These are phyloP conservation scores for Lasiodiplodia theobromae DNA, from an alignment of 2,329 filamentous ascomycete genomes.

Conservation along the genomic window DNA sequence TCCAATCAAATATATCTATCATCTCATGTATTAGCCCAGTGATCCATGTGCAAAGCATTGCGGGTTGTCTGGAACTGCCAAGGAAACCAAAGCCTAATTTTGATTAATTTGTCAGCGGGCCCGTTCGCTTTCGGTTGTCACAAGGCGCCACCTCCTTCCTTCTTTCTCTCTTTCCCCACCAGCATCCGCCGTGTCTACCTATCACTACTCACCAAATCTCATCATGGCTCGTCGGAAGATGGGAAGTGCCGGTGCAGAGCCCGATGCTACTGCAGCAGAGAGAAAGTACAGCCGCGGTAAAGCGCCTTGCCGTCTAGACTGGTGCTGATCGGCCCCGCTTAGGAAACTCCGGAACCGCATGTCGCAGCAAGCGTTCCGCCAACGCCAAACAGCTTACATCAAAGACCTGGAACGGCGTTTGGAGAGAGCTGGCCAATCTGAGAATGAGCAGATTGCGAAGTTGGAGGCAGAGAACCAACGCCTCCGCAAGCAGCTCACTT, in stretches of 20 bases:
- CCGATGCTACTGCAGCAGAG: background rate
- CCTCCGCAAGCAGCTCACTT: conserved; percentile 1
- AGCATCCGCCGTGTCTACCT: too few relatives aligned
- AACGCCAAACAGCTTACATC: conserved; percentile 6
- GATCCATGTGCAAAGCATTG: too few relatives aligned
- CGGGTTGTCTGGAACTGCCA: too few relatives aligned
- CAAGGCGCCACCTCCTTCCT: background rate
- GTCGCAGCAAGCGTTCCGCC: conserved; percentile 5
- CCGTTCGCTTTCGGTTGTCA: background rate
- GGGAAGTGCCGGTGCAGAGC: background rate
- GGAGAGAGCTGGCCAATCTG: background rate
- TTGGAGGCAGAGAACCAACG: background rate
- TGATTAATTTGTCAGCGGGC: background rate
- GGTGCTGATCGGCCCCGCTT: background rate
- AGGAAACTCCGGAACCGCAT: conserved; percentile 6
- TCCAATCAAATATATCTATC: too few relatives aligned
- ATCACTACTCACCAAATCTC: background rate
- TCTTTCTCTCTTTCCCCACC: background rate
- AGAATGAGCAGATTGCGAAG: background rate
- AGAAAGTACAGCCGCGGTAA: background rate
- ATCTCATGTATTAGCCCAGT: too few relatives aligned
- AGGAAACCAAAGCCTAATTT: background rate
- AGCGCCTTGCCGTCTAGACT: too few relatives aligned
- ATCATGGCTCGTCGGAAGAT: conserved; percentile 3
- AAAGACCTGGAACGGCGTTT: background rate